These are phyloP conservation scores for Lactifluus hygrophoroides DNA, from an alignment of 768 basidiomycete species.

Conservation along the genomic window DNA sequence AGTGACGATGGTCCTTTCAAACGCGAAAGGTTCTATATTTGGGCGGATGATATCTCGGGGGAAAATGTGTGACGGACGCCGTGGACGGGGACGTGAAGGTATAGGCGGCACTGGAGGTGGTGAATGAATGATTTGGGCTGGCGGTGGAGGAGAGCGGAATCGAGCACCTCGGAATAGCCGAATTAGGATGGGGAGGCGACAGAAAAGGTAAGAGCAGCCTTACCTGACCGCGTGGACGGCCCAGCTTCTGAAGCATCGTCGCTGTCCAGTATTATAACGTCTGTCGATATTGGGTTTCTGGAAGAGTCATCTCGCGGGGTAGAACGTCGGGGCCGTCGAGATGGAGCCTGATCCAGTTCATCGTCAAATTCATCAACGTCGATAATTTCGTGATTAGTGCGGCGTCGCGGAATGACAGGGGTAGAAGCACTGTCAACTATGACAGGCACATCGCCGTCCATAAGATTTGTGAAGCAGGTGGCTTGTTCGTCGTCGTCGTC, in stretches of 20 bases:
- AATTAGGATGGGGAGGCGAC: background rate
- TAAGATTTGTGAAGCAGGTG: background rate
- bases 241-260: slow-evolving; percentile 31
- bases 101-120: slow-evolving; percentile 52
- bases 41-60: slow-evolving; percentile 42
- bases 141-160: slow-evolving; percentile 20
- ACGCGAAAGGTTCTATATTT: slow-evolving; percentile 41
- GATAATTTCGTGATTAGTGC: slow-evolving; percentile 29
- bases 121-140: slow-evolving; percentile 20
- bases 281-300: background rate
- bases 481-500: background rate
- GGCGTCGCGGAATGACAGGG: slow-evolving; percentile 17
- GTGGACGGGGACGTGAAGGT: slow-evolving; percentile 31
- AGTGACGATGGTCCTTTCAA: slow-evolving; percentile 33
- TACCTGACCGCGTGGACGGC: slow-evolving; percentile 11
- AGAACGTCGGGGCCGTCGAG: slow-evolving; percentile 11
- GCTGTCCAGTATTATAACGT: slow-evolving; percentile 32
- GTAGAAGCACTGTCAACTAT: background rate
- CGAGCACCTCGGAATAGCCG: slow-evolving; percentile 6
- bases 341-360: slow-evolving; percentile 24
- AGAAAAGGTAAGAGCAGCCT: slow-evolving; percentile 20
- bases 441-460: background rate
- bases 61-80: slow-evolving; percentile 12
- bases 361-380: slow-evolving; percentile 37
- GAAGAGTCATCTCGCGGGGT: background rate